Evolutionary conservation across 2,329 filamentous ascomycete species (phyloP).

Genomic region (Aspergillus ibericus): DNA sequence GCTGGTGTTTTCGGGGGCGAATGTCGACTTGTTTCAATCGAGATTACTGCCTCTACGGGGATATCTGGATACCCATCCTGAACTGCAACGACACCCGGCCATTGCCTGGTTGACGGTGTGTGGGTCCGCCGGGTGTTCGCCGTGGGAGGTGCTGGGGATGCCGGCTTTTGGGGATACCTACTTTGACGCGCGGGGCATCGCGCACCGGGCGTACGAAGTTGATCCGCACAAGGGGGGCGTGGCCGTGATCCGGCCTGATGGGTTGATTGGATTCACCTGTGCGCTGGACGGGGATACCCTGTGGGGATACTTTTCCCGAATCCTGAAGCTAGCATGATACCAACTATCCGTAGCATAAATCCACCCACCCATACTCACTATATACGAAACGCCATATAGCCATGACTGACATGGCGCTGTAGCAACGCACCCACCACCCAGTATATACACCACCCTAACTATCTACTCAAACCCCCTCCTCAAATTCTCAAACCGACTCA

Average conservation of each 20-base stretch:
- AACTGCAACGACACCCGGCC: background rate
- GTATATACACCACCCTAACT: background rate
- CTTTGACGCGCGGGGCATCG: background rate
- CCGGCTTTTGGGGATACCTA: constrained; percentile 3
- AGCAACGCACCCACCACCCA: no score
- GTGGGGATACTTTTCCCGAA: background rate
- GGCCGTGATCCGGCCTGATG: constrained; percentile 7
- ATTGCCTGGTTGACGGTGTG: constrained; percentile 8
- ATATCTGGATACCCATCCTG: background rate
- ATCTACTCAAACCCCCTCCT: background rate
- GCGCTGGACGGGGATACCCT: background rate
- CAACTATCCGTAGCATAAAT: no score
- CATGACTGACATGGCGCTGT: no score
- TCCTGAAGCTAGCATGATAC: background rate
- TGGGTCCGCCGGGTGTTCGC: background rate
- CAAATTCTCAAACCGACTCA: constrained; percentile 54
- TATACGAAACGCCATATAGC: no score
- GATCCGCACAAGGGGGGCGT: background rate
- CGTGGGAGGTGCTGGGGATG: constrained; percentile 6
- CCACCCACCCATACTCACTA: background rate
- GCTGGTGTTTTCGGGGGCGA: background rate
- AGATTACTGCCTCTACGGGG: background rate
- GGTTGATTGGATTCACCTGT: constrained; percentile 2
- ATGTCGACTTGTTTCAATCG: background rate
- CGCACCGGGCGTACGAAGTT: background rate